A percentile compares a stretch with the other conserved stretches of the same genome.
phyloP scores from a whole-genome alignment of 1,284 basidiomycete species.

The Rhodotorula mucilaginosa region DNA sequence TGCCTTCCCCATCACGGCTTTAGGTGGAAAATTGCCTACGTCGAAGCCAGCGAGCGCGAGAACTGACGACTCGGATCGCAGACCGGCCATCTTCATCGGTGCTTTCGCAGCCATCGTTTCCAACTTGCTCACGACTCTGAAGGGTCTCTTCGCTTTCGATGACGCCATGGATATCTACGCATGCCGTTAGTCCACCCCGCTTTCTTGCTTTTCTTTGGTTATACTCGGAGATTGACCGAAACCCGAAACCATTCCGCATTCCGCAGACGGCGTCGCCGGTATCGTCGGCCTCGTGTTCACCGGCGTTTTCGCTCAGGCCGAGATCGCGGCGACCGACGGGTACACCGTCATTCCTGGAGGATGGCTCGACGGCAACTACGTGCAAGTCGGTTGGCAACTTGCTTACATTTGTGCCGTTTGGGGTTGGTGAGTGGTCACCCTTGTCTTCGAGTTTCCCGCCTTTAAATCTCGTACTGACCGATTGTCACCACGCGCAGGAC shows the following conservation, averaged over 20 bases:
- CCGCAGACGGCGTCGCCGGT: constrained; percentile 74
- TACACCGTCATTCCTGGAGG: constrained; percentile 61
- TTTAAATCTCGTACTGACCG: no score
- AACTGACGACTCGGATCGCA: background rate
- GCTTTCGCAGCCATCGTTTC: constrained; percentile 70
- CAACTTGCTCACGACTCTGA: constrained; percentile 83
- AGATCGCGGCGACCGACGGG: constrained; percentile 71
- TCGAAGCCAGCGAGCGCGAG: no score
- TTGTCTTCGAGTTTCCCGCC: no score
- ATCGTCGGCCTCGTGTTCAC: constrained; percentile 81
- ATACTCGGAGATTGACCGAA: no score
- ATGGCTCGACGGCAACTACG: constrained; percentile 65
- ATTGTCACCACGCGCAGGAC: constrained; percentile 40
- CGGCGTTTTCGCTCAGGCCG: constrained; percentile 72
- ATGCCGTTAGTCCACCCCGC: constrained; percentile 14
- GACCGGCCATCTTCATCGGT: constrained; percentile 68
- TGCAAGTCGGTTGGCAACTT: constrained; percentile 77
- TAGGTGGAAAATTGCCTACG: no score
- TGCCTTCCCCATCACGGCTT: no score
- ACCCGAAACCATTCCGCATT: background rate
- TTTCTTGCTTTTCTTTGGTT: background rate
- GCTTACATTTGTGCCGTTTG: constrained; percentile 72
- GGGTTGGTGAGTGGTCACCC: constrained; percentile 48
- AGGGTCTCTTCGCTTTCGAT: constrained; percentile 59
- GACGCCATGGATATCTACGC: constrained; percentile 56